Evolutionary conservation across 2,329 filamentous ascomycete genomes (phyloP).

Genomic region (Fusarium goolgardi): DNA sequence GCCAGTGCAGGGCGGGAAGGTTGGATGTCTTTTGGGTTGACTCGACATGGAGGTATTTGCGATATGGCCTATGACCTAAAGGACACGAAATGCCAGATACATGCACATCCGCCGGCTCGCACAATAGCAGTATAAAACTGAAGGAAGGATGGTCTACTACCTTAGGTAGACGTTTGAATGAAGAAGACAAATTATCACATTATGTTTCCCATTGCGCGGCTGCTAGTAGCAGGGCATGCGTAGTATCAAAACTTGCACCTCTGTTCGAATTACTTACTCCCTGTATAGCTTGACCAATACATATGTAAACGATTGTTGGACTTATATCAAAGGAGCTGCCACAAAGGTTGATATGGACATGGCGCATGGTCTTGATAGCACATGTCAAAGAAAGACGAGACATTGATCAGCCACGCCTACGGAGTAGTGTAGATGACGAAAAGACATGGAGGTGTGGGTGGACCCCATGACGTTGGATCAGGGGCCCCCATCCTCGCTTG

Average conservation of each 20-base stretch:
- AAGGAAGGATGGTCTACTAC: slow-evolving; percentile 8
- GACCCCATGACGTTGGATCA: slow-evolving; percentile 34
- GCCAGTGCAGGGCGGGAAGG: slow-evolving; percentile 31
- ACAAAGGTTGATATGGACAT: not conserved
- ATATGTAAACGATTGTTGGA: not conserved
- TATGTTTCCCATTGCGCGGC: not conserved
- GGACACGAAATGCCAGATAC: slow-evolving; percentile 10
- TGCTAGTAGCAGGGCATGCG: not conserved
- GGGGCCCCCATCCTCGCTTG: slow-evolving; percentile 14
- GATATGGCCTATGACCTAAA: slow-evolving; percentile 16
- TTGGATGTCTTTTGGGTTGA: slow-evolving; percentile 47
- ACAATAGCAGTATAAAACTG: slow-evolving; percentile 16
- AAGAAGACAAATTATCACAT: not conserved
- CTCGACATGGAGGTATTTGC: slow-evolving; percentile 27
- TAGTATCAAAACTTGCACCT: not conserved
- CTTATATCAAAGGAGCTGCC: not conserved
- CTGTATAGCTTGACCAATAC: not conserved
- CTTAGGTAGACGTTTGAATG: not conserved
- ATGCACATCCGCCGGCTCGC: slow-evolving; percentile 11
- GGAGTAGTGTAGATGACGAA: not conserved
- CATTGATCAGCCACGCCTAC: slow-evolving; percentile 14
- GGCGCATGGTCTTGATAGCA: slow-evolving; percentile 17
- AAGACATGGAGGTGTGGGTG: slow-evolving; percentile 23
- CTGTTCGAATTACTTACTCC: not conserved
- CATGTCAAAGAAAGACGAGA: slow-evolving; percentile 14